Evolutionary conservation across 2,329 filamentous ascomycete genomes (phyloP).

Genomic region (Apiospora rasikravindrae): DNA sequence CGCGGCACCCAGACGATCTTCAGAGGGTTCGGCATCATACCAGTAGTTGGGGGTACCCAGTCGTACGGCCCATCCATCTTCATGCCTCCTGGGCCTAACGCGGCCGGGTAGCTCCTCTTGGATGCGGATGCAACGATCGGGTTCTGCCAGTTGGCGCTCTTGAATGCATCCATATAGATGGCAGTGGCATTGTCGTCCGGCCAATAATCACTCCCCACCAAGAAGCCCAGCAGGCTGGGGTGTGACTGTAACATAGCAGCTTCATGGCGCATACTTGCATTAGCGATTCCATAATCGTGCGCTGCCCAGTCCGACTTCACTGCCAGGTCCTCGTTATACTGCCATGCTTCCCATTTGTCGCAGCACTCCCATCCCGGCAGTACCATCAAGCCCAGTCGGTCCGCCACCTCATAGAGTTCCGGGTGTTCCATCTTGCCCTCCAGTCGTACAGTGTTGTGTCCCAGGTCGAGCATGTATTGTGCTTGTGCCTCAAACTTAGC

Average conservation of each 20-base stretch:
- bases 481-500: slow-evolving; percentile 54
- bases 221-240: slow-evolving; percentile 61
- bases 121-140: slow-evolving; percentile 64
- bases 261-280: slow-evolving; percentile 63
- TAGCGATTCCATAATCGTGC: slow-evolving; percentile 60
- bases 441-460: slow-evolving; percentile 66
- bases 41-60: slow-evolving; percentile 71
- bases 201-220: slow-evolving; percentile 69
- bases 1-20: slow-evolving; percentile 56
- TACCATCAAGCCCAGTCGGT: slow-evolving; percentile 65
- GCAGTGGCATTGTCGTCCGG: slow-evolving; percentile 61
- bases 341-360: slow-evolving; percentile 71
- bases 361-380: slow-evolving; percentile 71
- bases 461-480: slow-evolving; percentile 62
- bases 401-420: slow-evolving; percentile 63
- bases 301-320: slow-evolving; percentile 53
- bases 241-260: slow-evolving; percentile 64
- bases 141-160: slow-evolving; percentile 57
- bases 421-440: slow-evolving; percentile 71
- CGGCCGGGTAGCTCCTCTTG: slow-evolving; percentile 56
- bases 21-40: slow-evolving; percentile 51
- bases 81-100: slow-evolving; percentile 62
- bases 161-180: slow-evolving; percentile 58
- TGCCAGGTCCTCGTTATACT: slow-evolving; percentile 59
- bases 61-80: slow-evolving; percentile 72